Conservation (phyloP, 305 asterid genomes). For the Striga hermonthica region DNA sequence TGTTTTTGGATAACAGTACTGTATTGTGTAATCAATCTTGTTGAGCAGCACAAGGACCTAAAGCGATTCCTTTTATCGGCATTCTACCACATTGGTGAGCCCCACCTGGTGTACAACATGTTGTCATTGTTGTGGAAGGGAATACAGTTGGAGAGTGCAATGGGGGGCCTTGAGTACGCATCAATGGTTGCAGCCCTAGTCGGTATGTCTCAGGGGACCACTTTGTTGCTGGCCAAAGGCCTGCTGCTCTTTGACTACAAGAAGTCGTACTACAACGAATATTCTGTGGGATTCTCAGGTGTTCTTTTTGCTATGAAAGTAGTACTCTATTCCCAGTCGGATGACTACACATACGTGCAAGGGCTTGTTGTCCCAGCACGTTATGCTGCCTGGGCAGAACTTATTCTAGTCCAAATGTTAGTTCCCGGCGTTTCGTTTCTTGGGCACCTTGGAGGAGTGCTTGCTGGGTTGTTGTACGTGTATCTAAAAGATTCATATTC, state of each 20-base stretch:
- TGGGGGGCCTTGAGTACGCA: conserved; percentile 77
- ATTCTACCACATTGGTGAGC: conserved; percentile 74
- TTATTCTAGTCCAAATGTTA: conserved; percentile 73
- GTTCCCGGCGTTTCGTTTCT: conserved; percentile 89
- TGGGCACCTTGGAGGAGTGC: conserved; percentile 86
- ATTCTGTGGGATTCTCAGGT: conserved; percentile 84
- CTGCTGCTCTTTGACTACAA: conserved; percentile 60
- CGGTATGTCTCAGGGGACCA: conserved; percentile 82
- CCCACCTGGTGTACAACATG: conserved; percentile 90
- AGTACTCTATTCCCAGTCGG: conserved; percentile 68
- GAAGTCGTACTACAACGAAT: conserved; percentile 66
- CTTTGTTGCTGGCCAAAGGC: conserved; percentile 58
- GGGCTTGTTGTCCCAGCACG: conserved; percentile 83
- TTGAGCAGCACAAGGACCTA: conserved; percentile 71
- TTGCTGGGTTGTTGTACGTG: conserved; percentile 70
- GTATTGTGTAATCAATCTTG: conserved; percentile 14
- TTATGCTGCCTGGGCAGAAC: conserved; percentile 98
- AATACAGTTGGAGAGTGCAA: conserved; percentile 66
- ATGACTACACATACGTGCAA: conserved; percentile 59
- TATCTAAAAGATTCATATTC: conserved; percentile 40
- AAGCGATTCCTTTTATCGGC: conserved; percentile 75
- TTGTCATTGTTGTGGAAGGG: conserved; percentile 95
- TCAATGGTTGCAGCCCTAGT: conserved; percentile 65
- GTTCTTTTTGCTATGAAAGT: conserved; percentile 96
- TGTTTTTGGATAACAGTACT: no score